A percentile compares a stretch with the other conserved stretches of the same genome.
phyloP scores from a whole-genome alignment of 2,329 filamentous ascomycete genomes.

The Rhynchosporium agropyri region DNA sequence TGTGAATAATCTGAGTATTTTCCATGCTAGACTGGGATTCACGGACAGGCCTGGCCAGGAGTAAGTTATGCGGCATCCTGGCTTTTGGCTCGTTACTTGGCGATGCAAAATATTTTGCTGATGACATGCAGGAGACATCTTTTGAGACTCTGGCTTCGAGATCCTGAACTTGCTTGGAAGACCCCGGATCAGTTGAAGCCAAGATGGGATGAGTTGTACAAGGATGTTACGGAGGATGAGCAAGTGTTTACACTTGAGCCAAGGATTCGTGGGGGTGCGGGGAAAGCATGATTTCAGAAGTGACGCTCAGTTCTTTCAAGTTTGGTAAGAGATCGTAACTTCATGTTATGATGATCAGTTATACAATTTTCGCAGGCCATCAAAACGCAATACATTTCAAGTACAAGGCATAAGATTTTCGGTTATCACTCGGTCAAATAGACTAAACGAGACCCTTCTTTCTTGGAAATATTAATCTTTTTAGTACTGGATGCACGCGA shows the following conservation, averaged over 20 bases:
- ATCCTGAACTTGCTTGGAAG: conserved; percentile 48
- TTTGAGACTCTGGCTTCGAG: conserved; percentile 50
- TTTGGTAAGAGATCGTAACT: background rate
- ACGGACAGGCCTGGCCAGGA: conserved; percentile 43
- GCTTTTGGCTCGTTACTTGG: background rate
- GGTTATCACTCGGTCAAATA: background rate
- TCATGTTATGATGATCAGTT: background rate
- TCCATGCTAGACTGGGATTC: conserved; percentile 51
- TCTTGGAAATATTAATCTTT: background rate
- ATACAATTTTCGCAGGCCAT: too few relatives aligned
- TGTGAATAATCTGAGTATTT: conserved; percentile 51
- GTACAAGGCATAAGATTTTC: too few relatives aligned
- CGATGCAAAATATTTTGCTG: background rate
- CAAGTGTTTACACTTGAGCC: conserved; percentile 61
- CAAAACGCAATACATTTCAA: too few relatives aligned
- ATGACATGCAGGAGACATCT: conserved; percentile 44
- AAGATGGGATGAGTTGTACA: conserved; percentile 56
- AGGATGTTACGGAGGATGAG: conserved; percentile 53
- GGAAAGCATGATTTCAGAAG: conserved; percentile 12
- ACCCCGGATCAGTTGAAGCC: conserved; percentile 44
- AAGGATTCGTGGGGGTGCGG: conserved; percentile 41
- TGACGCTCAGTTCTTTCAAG: background rate
- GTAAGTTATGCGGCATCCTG: conserved; percentile 30
- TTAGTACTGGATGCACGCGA: background rate
- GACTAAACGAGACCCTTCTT: background rate